These are phyloP conservation scores for Albifimbria verrucaria DNA, from an alignment of 2,329 filamentous ascomycete species.

Conservation along the genomic window DNA sequence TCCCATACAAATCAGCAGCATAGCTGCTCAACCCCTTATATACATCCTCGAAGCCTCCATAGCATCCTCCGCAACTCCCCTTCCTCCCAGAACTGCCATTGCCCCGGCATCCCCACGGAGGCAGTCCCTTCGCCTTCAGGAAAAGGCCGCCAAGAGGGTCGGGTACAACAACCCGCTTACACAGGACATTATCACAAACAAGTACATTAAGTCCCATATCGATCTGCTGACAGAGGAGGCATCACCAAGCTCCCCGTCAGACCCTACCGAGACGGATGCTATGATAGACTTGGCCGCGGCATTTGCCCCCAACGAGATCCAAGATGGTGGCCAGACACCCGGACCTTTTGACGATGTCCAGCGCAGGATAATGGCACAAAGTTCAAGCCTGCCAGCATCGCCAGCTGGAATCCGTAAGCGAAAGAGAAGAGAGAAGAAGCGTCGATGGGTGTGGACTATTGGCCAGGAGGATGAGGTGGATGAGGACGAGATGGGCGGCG, in stretches of 20 bases:
- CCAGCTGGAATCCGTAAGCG: constrained; percentile 48
- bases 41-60: constrained; percentile 54
- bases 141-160: constrained; percentile 53
- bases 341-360: constrained; percentile 63
- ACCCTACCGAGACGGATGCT: constrained; percentile 30
- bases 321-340: constrained; percentile 60
- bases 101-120: constrained; percentile 52
- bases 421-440: constrained; percentile 56
- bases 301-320: constrained; percentile 51
- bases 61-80: constrained; percentile 66
- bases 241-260: constrained; percentile 42
- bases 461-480: constrained; percentile 46
- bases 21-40: constrained; percentile 49
- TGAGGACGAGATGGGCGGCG: constrained; percentile 39
- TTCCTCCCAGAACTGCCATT: constrained; percentile 49
- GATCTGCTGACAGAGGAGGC: constrained; percentile 58
- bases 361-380: constrained; percentile 49
- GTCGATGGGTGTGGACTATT: constrained; percentile 66
- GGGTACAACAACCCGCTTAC: constrained; percentile 61
- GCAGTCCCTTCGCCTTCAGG: constrained; percentile 51
- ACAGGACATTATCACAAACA: constrained; percentile 61
- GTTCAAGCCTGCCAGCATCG: constrained; percentile 32
- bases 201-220: constrained; percentile 60
- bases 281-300: constrained; percentile 47
- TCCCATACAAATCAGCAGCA: constrained; percentile 9